phyloP scores from a whole-genome alignment of 345 rosid genomes.

The Moricandia moricandioides region DNA sequence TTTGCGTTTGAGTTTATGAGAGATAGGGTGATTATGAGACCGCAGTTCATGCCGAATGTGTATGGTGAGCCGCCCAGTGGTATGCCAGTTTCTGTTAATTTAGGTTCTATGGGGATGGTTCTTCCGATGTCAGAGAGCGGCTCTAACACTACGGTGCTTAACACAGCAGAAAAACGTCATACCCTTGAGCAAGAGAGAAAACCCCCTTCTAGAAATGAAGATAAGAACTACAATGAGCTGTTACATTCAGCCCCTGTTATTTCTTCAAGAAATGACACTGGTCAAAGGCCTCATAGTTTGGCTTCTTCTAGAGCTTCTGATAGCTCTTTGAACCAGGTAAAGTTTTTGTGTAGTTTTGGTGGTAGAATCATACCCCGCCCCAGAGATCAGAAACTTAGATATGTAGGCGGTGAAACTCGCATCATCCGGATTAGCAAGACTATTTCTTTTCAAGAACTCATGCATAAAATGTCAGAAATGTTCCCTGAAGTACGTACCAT shows the following conservation, averaged over 20 bases:
- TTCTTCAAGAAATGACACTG: conserved; percentile 20
- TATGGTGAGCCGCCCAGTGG: conserved; percentile 23
- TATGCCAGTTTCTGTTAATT: conserved; percentile 34
- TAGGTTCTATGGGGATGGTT: conserved; percentile 1
- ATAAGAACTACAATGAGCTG: conserved; percentile 25
- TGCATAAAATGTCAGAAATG: conserved; percentile 35
- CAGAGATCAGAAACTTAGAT: conserved; percentile 41
- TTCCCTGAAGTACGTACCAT: conserved; percentile 33
- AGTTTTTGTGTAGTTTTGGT: conserved; percentile 42
- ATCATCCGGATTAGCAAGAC: conserved; percentile 34
- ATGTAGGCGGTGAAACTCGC: conserved; percentile 42
- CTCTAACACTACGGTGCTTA: not conserved
- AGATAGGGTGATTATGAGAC: conserved; percentile 30
- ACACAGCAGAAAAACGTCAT: not conserved
- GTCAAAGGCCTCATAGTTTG: conserved; percentile 23
- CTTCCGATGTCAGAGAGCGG: not conserved
- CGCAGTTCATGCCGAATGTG: conserved; percentile 26
- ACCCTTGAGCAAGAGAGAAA: conserved; percentile 18
- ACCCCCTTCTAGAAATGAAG: conserved; percentile 29
- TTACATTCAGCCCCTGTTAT: conserved; percentile 21
- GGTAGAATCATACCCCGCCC: conserved; percentile 42
- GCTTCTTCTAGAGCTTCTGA: conserved; percentile 36
- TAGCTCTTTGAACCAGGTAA: conserved; percentile 28
- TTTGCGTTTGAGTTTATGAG: conserved; percentile 41
- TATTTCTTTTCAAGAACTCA: conserved; percentile 35